Conservation (phyloP, 345 rosid genomes). For the Acer saccharum region DNA sequence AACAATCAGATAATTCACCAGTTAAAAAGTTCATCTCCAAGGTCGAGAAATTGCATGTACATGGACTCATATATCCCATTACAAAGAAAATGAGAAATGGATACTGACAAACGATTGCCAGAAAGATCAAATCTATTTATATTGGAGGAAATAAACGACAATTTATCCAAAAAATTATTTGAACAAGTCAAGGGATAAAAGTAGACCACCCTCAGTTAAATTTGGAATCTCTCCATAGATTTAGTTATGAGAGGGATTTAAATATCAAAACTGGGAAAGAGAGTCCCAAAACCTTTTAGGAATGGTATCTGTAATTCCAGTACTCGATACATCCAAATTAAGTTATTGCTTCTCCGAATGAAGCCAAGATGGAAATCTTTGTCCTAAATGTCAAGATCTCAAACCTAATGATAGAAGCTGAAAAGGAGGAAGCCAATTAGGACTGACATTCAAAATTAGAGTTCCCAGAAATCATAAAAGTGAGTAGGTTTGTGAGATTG, state of each 20-base stretch:
- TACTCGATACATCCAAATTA: constrained; percentile 26
- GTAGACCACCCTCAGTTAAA: neutral
- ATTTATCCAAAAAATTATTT: constrained; percentile 14
- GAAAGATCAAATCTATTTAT: neutral
- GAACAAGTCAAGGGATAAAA: constrained; percentile 21
- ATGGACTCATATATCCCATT: constrained; percentile 8
- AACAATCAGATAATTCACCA: constrained; percentile 31
- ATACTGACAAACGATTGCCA: neutral
- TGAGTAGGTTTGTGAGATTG: constrained; percentile 24
- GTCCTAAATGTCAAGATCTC: constrained; percentile 27
- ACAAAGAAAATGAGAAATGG: constrained; percentile 22
- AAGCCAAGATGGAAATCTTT: constrained; percentile 24
- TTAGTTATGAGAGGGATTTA: constrained; percentile 35
- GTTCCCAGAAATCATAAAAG: constrained; percentile 16
- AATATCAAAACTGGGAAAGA: neutral
- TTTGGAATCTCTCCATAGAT: constrained; percentile 28
- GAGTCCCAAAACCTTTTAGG: constrained; percentile 33
- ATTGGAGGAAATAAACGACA: constrained; percentile 15
- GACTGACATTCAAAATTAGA: constrained; percentile 14
- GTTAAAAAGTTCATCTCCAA: constrained; percentile 33
- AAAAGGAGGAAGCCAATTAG: constrained; percentile 34
- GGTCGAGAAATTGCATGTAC: constrained; percentile 34
- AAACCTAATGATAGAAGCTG: constrained; percentile 18
- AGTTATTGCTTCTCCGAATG: neutral
- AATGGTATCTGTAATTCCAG: constrained; percentile 28